Evolutionary conservation across 2,329 filamentous ascomycete species (phyloP).

Genomic region (Hypoxylon sp.): DNA sequence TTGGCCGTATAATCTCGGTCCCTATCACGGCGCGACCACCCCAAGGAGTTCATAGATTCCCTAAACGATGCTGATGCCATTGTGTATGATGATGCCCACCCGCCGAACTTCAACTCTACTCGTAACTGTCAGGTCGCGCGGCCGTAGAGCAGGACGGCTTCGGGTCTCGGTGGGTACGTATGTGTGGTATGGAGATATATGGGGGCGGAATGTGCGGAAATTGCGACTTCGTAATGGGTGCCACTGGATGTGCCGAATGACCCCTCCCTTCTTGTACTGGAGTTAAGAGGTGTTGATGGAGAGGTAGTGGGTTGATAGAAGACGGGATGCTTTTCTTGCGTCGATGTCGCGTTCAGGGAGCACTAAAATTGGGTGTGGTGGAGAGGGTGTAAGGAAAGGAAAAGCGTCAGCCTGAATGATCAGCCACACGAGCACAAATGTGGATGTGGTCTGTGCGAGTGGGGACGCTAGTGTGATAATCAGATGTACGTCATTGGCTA

Average conservation of each 20-base stretch:
- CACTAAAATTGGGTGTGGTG: conserved; percentile 44
- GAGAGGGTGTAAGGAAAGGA: conserved; percentile 26
- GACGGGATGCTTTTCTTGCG: conserved; percentile 43
- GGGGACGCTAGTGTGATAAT: conserved; percentile 32
- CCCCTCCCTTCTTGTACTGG: conserved; percentile 37
- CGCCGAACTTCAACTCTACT: conserved; percentile 32
- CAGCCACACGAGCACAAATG: conserved; percentile 37
- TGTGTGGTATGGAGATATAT: conserved; percentile 42
- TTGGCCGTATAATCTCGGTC: conserved; percentile 82
- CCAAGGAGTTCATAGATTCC: conserved; percentile 93
- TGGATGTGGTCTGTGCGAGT: conserved; percentile 42
- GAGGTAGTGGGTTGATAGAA: conserved; percentile 39
- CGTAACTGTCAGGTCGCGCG: conserved; percentile 28
- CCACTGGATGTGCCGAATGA: conserved; percentile 45
- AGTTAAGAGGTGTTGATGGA: conserved; percentile 31
- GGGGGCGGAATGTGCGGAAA: conserved; percentile 40
- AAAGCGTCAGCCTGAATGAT: conserved; percentile 40
- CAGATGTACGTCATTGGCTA: conserved; percentile 36
- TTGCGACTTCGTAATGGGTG: conserved; percentile 47
- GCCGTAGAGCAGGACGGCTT: conserved; percentile 34
- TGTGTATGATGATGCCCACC: conserved; percentile 39
- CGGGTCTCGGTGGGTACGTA: conserved; percentile 35
- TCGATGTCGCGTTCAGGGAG: conserved; percentile 47
- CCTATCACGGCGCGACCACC: conserved; percentile 89
- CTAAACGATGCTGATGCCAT: conserved; percentile 94